Evolutionary conservation across 257 asterid genomes (phyloP), one percentile per base, ranked within the genome.

Genomic region (Fraxinus excelsior): DNA sequence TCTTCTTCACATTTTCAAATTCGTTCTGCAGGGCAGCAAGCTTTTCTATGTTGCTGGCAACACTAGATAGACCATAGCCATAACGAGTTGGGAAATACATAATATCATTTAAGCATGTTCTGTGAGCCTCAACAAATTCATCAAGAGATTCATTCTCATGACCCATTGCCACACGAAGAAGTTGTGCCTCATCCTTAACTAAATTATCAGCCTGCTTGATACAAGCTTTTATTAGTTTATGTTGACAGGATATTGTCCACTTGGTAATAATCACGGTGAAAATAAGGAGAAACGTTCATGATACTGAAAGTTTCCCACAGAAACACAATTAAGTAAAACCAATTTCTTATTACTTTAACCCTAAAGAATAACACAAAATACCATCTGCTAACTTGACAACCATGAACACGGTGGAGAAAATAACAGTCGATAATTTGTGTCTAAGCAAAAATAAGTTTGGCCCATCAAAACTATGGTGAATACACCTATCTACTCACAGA

Each of bases 1-100:
- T 92, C 82, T 82, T 87, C 94, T 90, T 96, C 75, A 91, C 95
- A 65, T 82, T 89, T 79, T 93, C 99, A 75, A 89, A 96, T 81
- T 96, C 97, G 70, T 73, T 82, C 82, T 93, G 98, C 72, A 96
- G 84, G 60, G 98, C 94, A 46, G 90, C 85, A 34, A 96, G 88
- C 81, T 90, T 96, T 80, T 96, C 99, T 78, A 80, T 68, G 80
- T 91, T 92, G 82, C 81, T 92, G 90, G 99, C 97, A 81, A 96
- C 96, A 79, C 97, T 94, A 29, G 96, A 89, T 73, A 92, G 91
- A 74, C 98, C 97, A 74, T 92, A 96, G 73, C 86, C 89, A 74
- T 84, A 85, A 72, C 96, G 97, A 31, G 89, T 87, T 40, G 97
- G 99, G 81, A 96, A 88, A 86, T 92, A 96, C 92, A 87, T 93